A percentile compares a stretch with the other conserved stretches of the same genome.
Conservation (phyloP, 352 stramenopile genomes). For the Globisporangium takayamanum region DNA sequence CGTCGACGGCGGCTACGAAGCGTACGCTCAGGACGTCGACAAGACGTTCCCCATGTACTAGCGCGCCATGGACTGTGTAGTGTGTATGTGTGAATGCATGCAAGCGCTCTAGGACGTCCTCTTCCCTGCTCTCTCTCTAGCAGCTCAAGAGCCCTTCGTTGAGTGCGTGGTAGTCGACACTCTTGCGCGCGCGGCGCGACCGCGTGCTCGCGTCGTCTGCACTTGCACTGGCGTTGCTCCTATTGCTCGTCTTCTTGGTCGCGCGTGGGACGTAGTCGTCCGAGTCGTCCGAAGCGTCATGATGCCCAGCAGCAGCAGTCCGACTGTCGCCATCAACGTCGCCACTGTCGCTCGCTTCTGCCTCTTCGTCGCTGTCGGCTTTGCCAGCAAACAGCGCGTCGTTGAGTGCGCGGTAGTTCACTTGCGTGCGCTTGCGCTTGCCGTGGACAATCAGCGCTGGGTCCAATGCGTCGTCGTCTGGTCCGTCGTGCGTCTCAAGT, state of each 20-base stretch:
- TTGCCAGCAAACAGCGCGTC: slow-evolving; percentile 67
- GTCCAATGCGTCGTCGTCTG: slow-evolving; percentile 20
- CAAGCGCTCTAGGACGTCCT: not conserved
- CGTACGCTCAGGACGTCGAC: slow-evolving; percentile 48
- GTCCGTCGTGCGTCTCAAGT: slow-evolving; percentile 1
- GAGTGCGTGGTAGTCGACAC: slow-evolving; percentile 56
- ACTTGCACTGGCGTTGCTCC: not conserved
- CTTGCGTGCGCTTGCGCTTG: slow-evolving; percentile 72
- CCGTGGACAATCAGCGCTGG: slow-evolving; percentile 44
- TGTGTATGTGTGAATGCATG: not conserved
- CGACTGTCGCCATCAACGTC: slow-evolving; percentile 11
- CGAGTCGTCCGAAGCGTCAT: slow-evolving; percentile 10
- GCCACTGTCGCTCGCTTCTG: slow-evolving; percentile 26
- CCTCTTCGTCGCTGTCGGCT: slow-evolving; percentile 49
- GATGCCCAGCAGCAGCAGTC: not conserved
- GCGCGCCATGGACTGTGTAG: not conserved
- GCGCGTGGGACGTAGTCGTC: slow-evolving; percentile 9
- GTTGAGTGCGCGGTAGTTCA: slow-evolving; percentile 82
- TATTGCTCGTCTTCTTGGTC: slow-evolving; percentile 2
- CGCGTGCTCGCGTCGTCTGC: not conserved
- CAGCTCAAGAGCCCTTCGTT: slow-evolving; percentile 39
- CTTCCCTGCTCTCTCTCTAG: not conserved
- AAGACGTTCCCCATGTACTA: slow-evolving; percentile 73
- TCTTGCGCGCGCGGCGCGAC: slow-evolving; percentile 21
- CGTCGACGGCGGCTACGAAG: slow-evolving; percentile 65